phyloP scores from a whole-genome alignment of 2,329 filamentous ascomycete genomes.

The Ophiostoma tasmaniense region DNA sequence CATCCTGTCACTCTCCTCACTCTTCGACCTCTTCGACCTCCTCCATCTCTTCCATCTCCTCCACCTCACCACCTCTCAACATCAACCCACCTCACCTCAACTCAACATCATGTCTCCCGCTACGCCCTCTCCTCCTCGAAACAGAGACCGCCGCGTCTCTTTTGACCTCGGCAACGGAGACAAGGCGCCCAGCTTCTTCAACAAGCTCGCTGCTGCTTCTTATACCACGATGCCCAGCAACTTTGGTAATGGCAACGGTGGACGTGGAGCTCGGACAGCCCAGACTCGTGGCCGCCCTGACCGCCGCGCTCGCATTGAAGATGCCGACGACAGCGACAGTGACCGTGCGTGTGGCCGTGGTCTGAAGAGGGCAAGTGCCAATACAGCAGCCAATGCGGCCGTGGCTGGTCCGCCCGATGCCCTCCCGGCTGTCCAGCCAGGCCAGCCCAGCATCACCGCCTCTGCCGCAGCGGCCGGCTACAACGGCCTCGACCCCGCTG shows the following conservation, averaged over 20 bases:
- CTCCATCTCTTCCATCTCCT: too few species aligned
- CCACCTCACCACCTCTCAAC: neutral
- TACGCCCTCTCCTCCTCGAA: constrained; percentile 8
- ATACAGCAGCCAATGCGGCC: neutral
- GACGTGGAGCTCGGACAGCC: neutral
- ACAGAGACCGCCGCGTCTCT: constrained; percentile 14
- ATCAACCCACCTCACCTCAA: neutral
- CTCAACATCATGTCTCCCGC: neutral
- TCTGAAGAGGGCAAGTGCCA: neutral
- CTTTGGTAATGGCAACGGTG: neutral
- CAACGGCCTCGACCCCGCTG: neutral
- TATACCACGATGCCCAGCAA: neutral
- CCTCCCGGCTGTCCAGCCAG: neutral
- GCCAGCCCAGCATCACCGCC: constrained; percentile 12
- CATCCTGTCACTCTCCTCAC: too few species aligned
- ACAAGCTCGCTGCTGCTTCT: constrained; percentile 7
- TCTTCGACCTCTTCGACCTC: too few species aligned
- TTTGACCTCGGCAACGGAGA: constrained; percentile 10
- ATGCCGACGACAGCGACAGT: neutral
- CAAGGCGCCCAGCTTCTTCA: constrained; percentile 10
- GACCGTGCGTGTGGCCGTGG: too few species aligned
- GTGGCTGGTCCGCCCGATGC: neutral
- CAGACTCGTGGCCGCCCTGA: neutral
- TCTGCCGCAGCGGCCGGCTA: constrained; percentile 15
- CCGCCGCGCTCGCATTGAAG: constrained; percentile 16